Evolutionary conservation across 2,329 filamentous ascomycete species (phyloP).

Genomic region (Magnaporthales sp.): DNA sequence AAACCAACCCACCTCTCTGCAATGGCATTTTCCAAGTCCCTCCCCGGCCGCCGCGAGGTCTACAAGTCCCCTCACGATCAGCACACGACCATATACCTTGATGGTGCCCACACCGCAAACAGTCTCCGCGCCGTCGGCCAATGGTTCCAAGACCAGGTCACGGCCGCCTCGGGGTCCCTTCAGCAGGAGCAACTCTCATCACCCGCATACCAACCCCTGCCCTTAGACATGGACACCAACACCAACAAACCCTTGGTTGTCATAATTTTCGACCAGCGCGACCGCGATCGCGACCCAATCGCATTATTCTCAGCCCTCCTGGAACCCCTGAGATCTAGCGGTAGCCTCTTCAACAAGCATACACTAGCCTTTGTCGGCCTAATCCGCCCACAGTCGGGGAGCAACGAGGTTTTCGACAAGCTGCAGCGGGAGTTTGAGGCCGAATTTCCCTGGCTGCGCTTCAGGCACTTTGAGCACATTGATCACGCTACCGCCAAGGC

Average conservation of each 20-base stretch:
- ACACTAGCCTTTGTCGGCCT: slow-evolving; percentile 2
- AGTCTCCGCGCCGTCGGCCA: slow-evolving; percentile 73
- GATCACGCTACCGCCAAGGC: neutral
- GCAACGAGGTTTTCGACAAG: neutral
- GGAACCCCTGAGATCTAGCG: slow-evolving; percentile 19
- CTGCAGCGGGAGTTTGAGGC: neutral
- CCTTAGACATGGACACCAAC: neutral
- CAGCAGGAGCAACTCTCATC: too few relatives aligned
- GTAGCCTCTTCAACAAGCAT: slow-evolving; percentile 12
- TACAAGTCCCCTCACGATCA: slow-evolving; percentile 13
- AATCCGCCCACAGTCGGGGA: slow-evolving; percentile 7
- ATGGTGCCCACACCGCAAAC: slow-evolving; percentile 88
- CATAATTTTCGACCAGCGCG: slow-evolving; percentile 86
- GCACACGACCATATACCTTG: slow-evolving; percentile 47
- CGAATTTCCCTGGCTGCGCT: neutral
- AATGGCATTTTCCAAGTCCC: slow-evolving; percentile 55
- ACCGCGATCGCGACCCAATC: slow-evolving; percentile 45
- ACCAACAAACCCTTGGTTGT: slow-evolving; percentile 14
- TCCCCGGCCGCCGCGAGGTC: slow-evolving; percentile 69
- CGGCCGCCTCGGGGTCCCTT: slow-evolving; percentile 11
- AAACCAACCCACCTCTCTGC: slow-evolving; percentile 39
- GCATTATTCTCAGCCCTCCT: slow-evolving; percentile 43
- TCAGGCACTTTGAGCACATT: neutral
- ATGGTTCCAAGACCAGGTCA: slow-evolving; percentile 63
- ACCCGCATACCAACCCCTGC: slow-evolving; percentile 11